Base-by-base conservation (phyloP, 1,139 yeast genomes). In the Debaryomyces sp. region DNA sequence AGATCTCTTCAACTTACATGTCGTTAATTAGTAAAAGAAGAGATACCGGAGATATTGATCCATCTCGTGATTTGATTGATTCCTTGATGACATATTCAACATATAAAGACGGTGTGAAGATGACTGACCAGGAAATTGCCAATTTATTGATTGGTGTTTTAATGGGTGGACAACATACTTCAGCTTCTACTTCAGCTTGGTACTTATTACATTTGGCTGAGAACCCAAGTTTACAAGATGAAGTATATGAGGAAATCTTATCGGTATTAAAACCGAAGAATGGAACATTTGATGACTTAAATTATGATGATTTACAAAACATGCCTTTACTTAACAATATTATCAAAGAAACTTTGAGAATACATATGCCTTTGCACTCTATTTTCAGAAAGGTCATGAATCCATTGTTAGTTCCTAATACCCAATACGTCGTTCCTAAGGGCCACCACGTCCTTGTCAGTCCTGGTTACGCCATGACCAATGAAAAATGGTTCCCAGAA, bases 91-190 rank as follows among this genome's bases (percentile, higher is more conserved):
- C 82, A 60, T 78, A 78, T 60, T 87, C 94, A 41, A 84, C 90
- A 52, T 94, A 94, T 74, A 91, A 89, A 68, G 99, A 94, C 65
- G 99, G 99, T 57, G 84, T 85, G 41, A 80, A 80, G 62, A 91
- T 94, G 97, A 86, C 97, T 35, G 99, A 95, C 67, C 86, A 86
- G 66, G 96, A 94, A 73, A 90, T 94, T 64, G 96, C 98, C 38
- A 88, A 92, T 71, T 78, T 95, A 67, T 78, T 91, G 70, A 94
- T 94, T 69, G 99, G 98, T 67, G 85, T 95, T 48, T 80, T 95
- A 54, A 94, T 94, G 99, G 99, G 99, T 60, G 99, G 99, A 53
- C 99, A 94, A 75, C 99, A 94, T 70, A 95, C 99, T 27, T 88
- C 96, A 58, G 96, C 98, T 43, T 82, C 98, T 24, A 94, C 99